Evolutionary conservation across 2,329 filamentous ascomycete genomes (phyloP), one percentile per base, ranked within the genome.

Genomic region (Colletotrichum sp.): DNA sequence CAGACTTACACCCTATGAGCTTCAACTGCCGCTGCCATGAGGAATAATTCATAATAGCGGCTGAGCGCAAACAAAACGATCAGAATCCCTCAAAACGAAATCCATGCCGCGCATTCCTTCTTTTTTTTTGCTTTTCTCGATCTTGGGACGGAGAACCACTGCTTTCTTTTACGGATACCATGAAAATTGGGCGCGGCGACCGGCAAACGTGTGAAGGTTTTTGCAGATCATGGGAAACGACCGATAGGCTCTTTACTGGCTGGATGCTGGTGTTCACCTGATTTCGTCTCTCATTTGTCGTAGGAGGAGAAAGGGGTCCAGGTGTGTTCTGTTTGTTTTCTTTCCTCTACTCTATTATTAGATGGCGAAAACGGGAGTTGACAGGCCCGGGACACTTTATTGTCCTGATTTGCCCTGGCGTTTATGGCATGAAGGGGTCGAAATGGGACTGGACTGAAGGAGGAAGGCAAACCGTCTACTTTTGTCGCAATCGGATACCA

Each of bases 1-100:
- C 65, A 76, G 44, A 63, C 30, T 24, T 81, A 78, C 72, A 63
- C 78, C 52, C 69, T 81, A 55, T 80, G 65, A 79, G 65, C n/a
- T 52, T 22, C 26, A 34, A 36, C 59, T 34, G 59, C 59, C 59
- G 59, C 59, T 34, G 55, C 34, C 44, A 63, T 26, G 34, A 30
- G 48, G 34, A 59, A 36, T 59, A 52, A 34, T 36, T 44, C 36
- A 59, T 44, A 60, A 71, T 39, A 44, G 44, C 73, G 69, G 72
- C 52, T 52, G 39, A 32, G 32, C 60, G 63, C 52, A 70, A 59
- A 24, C 18, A 44, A 12, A 52, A 22, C 44, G 44, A 52, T 52
- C 44, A 52, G 44, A 52, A 52, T 52, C n/a, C 59, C 59, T 2
- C 18, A 36, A 63, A 24, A 60, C 16, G 16, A 60, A 60, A 32